Conservation (phyloP, 495 filamentous ascomycete genomes). For the Xylaria castorea region DNA sequence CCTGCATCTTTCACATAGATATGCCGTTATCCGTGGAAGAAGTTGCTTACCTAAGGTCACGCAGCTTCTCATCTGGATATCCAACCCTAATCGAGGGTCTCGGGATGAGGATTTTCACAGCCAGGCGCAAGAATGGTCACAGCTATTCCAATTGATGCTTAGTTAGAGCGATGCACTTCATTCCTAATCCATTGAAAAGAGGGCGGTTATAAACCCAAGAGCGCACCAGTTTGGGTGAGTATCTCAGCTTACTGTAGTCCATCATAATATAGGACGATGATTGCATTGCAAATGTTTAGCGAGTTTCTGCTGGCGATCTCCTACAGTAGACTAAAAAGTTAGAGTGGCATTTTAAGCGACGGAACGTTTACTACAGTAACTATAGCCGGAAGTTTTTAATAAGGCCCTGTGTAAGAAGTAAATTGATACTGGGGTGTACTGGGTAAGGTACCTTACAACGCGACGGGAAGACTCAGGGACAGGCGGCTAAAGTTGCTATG, state of each 20-base stretch:
- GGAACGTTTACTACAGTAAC: background rate
- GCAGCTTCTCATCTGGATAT: background rate
- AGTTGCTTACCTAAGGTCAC: too few relatives aligned
- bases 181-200: background rate
- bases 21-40: background rate
- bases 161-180: background rate
- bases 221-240: background rate
- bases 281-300: background rate
- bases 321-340: background rate
- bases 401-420: background rate
- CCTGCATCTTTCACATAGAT: background rate
- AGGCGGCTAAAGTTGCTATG: conserved; percentile 12
- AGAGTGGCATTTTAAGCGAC: background rate
- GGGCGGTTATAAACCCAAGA: background rate
- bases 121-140: background rate
- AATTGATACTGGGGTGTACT: conserved; percentile 1
- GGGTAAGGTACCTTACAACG: conserved; percentile 15
- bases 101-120: background rate
- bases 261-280: background rate
- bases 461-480: background rate
- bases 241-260: background rate
- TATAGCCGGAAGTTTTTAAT: background rate
- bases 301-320: background rate
- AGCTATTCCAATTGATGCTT: background rate
- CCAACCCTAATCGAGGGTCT: background rate